phyloP scores from a whole-genome alignment of 2,329 filamentous ascomycete genomes.

The Alternaria rosae region DNA sequence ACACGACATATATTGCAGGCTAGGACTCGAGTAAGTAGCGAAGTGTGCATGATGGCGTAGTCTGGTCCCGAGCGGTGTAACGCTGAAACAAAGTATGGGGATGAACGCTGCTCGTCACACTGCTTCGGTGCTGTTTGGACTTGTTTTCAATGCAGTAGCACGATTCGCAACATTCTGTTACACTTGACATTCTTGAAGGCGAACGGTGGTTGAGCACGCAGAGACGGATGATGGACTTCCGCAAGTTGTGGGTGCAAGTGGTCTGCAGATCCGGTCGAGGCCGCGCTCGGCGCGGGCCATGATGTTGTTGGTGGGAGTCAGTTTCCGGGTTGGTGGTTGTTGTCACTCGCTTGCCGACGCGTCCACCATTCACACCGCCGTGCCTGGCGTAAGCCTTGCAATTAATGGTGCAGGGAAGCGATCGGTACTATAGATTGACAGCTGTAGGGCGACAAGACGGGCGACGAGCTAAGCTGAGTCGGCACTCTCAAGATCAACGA shows the following conservation, averaged over 20 bases:
- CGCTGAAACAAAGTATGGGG: conserved; percentile 35
- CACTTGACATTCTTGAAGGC: conserved; percentile 22
- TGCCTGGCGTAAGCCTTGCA: conserved; percentile 36
- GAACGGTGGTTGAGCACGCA: conserved; percentile 9
- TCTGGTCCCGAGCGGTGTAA: conserved; percentile 33
- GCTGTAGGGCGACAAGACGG: conserved; percentile 42
- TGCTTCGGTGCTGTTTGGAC: conserved; percentile 27
- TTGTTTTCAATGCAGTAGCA: conserved; percentile 35
- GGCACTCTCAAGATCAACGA: conserved; percentile 18
- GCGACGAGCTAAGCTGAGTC: conserved; percentile 19
- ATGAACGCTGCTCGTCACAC: conserved; percentile 23
- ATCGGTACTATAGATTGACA: conserved; percentile 36
- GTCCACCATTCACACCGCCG: conserved; percentile 26
- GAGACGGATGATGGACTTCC: conserved; percentile 1
- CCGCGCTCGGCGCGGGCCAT: conserved; percentile 1
- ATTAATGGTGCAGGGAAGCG: conserved; percentile 31
- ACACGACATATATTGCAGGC: conserved; percentile 25
- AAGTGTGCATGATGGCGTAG: conserved; percentile 25
- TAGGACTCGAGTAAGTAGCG: conserved; percentile 23
- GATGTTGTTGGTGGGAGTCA: conserved; percentile 19
- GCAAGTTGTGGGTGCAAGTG: conserved; percentile 2
- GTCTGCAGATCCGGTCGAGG: conserved; percentile 15
- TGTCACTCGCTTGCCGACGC: conserved; percentile 28
- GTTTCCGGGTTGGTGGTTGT: conserved; percentile 29
- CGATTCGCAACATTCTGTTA: conserved; percentile 28